Base-by-base conservation (phyloP, 2,329 filamentous ascomycete genomes). In the Pleomassaria siparia region DNA sequence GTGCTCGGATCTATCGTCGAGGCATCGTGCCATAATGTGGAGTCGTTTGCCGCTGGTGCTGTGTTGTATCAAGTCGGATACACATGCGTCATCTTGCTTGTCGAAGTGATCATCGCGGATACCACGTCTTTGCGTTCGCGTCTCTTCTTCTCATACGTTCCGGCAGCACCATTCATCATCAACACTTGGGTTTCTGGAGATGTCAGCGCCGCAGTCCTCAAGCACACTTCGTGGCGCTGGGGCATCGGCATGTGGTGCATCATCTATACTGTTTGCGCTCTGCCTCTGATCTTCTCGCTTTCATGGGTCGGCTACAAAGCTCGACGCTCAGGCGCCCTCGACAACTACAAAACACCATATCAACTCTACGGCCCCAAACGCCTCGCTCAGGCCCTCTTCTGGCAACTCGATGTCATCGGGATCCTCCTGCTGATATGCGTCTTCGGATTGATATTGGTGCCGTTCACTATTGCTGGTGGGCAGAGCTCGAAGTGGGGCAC, bases 171-270 rank as follows among this genome's bases (percentile, higher is more conserved):
- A 0, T 84, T 83, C 56, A 60, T 85, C 36, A 46, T 66, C 63
- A 86, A 85, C 58, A 82, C 82, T 0, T 86, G 83, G 83, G 75
- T 85, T 12, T 80, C 80, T 50, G 83, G 83, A 16, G 77, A 81
- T 51, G 69, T 86, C 41, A 76, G 80, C 0, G 60, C 66, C 0
- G 74, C 78, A 0, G 79, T 85, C 0, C 59, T 85, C 16, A 56
- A 47, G 0, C 62, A 60, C 2, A 80, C 79, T 0, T 76, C 72
- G 1, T 86, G 83, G 83, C 69, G 76, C 48, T 85, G 82, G 81
- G 83, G 83, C 10, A 40, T 40, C 24, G 83, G 82, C 53, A 85
- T 86, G 81, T 86, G 80, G 75, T 75, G 74, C 39, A 78, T 85
- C 51, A 81, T 85, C 41, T 84, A 81, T 57, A 79, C 82, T 1